Evolutionary conservation across 768 basidiomycete species (phyloP), one percentile per base, ranked within the genome.

Genomic region (Naganishia kalamii): DNA sequence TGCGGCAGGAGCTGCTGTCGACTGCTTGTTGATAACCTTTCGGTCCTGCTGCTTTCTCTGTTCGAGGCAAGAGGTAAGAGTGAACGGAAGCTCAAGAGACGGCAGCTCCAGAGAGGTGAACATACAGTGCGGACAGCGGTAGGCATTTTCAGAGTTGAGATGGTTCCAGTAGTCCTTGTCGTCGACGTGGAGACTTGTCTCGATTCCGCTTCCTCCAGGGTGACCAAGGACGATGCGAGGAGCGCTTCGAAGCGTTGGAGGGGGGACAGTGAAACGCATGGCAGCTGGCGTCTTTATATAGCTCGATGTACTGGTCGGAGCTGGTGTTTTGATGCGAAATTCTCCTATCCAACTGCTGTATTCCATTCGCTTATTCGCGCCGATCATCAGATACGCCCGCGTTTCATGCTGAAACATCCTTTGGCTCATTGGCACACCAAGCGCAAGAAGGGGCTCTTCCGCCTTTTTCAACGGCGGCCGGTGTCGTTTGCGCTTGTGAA

Each of bases 71-170:
- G 12, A n/a, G 4, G 35, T 13, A 40, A 37, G 15, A 25, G 54
- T 21, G 33, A 2, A 10, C 5, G 19, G 43, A 44, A n/a, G 21
- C 25, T 11, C 21, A 29, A 6, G 25, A 23, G 25, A 19, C 48
- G 12, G 21, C 8, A 6, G 48, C 8, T 49, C 2, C 1, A 49
- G 10, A 49, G 4, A 4, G 19, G 13, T 11, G 23, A 27, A 57
- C 54, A 19, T 57, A 57, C 54, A n/a, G 37, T 57, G 32, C 54
- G 54, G 19, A 40, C 12, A 23, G 37, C 54, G 12, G 54, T 44
- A 10, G 43, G 43, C 43, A 44, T 44, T 11, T 44, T 44, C 13
- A 44, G 5, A n/a, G 12, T 11, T 40, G 37, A 40, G 8, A 40
- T 17, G 37, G 17, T 40, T 8, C 37, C 8, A 40, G 17, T 40